Evolutionary conservation across 352 stramenopile genomes (phyloP), one percentile per base, ranked within the genome.

Genomic region (Aphanomyces astaci): DNA sequence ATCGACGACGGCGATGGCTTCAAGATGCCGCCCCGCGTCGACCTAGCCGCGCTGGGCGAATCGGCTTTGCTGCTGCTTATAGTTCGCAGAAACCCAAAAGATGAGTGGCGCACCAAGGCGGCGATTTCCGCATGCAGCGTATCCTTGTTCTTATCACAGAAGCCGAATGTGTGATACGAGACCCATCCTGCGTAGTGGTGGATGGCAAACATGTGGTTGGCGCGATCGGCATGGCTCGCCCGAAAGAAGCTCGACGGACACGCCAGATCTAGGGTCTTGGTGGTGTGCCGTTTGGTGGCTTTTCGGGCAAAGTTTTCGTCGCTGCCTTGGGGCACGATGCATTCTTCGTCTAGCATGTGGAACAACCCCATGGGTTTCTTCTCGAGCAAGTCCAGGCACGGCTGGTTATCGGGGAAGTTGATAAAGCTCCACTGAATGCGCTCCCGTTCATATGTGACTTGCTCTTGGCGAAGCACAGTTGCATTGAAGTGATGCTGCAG

Each of bases 121-220:
- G 84, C 90, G 52, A 92, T 88, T 60, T 95, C 86, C 28, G 83
- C 75, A 66, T 94, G 91, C 59, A 97, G 64, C 54, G 94, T 78
- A 73, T 98, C 94, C 72, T 95, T 94, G 73, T 98, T 99, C 80
- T 98, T 99, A 60, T 98, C 96, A 24, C 97, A 89, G 73, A 98
- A 99, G 15, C 90, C 88, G 48, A 96, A 94, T 19, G 87, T 89
- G 51, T 89, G 80, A 75, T 99, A 99, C 70, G 86, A 75, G n/a
- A 99, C 95, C 32, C 79, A 75, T 28, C 92, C 92, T 54, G 95
- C 94, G 71, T 98, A 98, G 78, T 98, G 95, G 55, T 92, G 78
- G 30, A 92, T 77, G 36, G 90, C 80, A 63, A 92, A 91, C 17
- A 89, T 68, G 52, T 92, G 82, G 72, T 91, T 91, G 5, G 82